Evolutionary conservation across 257 asterid genomes (phyloP).

Genomic region (Nicotiana noctiflora): DNA sequence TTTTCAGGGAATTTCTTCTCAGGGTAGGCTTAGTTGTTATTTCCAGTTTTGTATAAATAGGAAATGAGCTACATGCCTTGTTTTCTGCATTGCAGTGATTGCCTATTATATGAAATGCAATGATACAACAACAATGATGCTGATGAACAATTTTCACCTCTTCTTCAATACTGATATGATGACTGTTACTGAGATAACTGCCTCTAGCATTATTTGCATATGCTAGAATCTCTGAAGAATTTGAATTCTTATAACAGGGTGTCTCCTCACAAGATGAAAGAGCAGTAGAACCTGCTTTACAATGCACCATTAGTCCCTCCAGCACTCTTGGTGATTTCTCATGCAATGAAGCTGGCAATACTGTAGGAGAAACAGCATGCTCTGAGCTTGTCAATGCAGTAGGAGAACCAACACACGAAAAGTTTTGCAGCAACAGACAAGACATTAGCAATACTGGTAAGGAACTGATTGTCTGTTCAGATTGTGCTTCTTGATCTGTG

Average conservation of each 20-base stretch:
- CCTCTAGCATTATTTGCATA: background rate
- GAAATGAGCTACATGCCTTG: background rate
- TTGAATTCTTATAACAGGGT: background rate
- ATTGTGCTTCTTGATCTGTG: background rate
- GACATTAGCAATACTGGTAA: background rate
- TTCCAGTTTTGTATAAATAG: background rate
- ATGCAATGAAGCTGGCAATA: background rate
- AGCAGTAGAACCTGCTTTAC: background rate
- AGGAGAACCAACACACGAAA: background rate
- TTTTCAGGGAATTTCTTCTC: background rate
- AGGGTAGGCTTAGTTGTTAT: background rate
- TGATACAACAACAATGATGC: background rate
- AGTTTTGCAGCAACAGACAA: background rate
- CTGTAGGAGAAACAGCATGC: constrained; percentile 3
- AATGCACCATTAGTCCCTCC: background rate
- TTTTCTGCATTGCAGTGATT: background rate
- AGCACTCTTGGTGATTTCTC: background rate
- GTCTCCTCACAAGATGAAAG: constrained; percentile 1
- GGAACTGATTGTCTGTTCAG: background rate
- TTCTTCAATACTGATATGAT: constrained; percentile 1
- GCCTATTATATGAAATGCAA: background rate
- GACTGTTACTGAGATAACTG: background rate
- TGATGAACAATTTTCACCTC: background rate
- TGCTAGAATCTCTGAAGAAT: background rate
- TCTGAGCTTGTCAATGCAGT: background rate